Base-by-base conservation (phyloP, 495 filamentous ascomycete genomes). In the Daldinia grandis region DNA sequence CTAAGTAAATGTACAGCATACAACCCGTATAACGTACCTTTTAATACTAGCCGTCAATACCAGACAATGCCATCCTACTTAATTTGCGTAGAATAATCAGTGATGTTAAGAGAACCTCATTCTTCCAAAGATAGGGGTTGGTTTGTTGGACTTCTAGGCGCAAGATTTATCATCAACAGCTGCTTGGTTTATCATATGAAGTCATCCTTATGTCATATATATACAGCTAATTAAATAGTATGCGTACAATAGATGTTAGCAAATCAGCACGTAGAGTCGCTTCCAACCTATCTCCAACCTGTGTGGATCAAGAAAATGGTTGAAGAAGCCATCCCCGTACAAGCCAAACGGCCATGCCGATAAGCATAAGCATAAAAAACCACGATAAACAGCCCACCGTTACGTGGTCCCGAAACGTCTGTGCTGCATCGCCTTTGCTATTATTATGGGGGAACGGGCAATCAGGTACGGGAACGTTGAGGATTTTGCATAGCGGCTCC, bases 401-500 rank as follows among this genome's bases (percentile, higher is more conserved):
- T 31, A 75, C 42, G 15, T 76, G 74, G 8, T 75, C 72, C 21
- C 72, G 62, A 40, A 73, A 68, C 19, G 58, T 69, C 30, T 75
- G 73, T 15, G 72, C 69, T 14, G 74, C 74, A 7, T 72, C 69
- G 35, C 64, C 61, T 58, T 76, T 71, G 58, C 75, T 76, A 56
- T 82, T 81, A 54, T 74, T 76, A 31, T 73, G 74, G 27, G 80
- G 80, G 58, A 82, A 81, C 19, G 76, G 72, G 6, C 44, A 54
- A 35, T 78, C 75, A n/a, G 80, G 80, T 53, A 81, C 56, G 6
- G 78, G 76, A 28, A 75, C 64, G 58, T 77, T 69, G 40, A 82
- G 69, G 33, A 82, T 80, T 49, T 70, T 72, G 68, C 80, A 81
- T 27, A 82, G 54, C 5, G 78, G 79, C 44, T 76, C 78, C 80